Percentiles rank a stretch among this genome's conserved stretches.
Evolutionary conservation across 805 yeast species (phyloP).

Genomic region (Suhomyces tanzawaensis): DNA sequence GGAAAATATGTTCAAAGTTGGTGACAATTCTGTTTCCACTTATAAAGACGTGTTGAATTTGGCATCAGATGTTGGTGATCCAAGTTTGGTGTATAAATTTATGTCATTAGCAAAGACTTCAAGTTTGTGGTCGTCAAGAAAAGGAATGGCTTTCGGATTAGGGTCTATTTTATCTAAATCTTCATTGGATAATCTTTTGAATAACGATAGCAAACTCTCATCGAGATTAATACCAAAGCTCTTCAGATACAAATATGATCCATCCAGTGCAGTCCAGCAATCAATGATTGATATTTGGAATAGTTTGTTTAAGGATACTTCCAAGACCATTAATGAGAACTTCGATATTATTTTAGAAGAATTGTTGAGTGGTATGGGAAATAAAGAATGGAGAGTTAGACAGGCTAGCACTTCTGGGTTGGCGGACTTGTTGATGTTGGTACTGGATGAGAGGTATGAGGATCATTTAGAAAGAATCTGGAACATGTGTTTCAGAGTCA

Average conservation of each 20-base stretch:
- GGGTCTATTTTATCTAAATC: constrained; percentile 82
- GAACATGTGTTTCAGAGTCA: constrained; percentile 81
- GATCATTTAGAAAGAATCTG: constrained; percentile 64
- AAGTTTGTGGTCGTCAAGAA: constrained; percentile 86
- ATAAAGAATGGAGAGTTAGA: constrained; percentile 88
- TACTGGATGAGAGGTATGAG: constrained; percentile 52
- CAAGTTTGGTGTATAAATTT: constrained; percentile 87
- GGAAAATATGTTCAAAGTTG: constrained; percentile 73
- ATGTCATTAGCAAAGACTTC: constrained; percentile 90
- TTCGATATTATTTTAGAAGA: constrained; percentile 63
- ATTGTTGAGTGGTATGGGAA: constrained; percentile 64
- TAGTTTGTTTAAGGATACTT: constrained; percentile 59
- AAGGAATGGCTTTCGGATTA: constrained; percentile 91
- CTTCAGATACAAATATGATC: constrained; percentile 83
- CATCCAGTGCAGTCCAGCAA: constrained; percentile 65
- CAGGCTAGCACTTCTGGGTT: constrained; percentile 81
- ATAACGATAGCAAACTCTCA: constrained; percentile 53
- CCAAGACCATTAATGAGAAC: constrained; percentile 51
- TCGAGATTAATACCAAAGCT: constrained; percentile 73
- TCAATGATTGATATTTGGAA: constrained; percentile 92
- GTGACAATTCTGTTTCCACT: constrained; percentile 84
- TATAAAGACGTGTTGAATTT: constrained; percentile 84
- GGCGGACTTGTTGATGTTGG: constrained; percentile 64
- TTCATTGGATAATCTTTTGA: constrained; percentile 60
- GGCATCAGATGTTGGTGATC: constrained; percentile 95